Evolutionary conservation across 108 stramenopile species (phyloP).

Genomic region (Epithemia pelagica): DNA sequence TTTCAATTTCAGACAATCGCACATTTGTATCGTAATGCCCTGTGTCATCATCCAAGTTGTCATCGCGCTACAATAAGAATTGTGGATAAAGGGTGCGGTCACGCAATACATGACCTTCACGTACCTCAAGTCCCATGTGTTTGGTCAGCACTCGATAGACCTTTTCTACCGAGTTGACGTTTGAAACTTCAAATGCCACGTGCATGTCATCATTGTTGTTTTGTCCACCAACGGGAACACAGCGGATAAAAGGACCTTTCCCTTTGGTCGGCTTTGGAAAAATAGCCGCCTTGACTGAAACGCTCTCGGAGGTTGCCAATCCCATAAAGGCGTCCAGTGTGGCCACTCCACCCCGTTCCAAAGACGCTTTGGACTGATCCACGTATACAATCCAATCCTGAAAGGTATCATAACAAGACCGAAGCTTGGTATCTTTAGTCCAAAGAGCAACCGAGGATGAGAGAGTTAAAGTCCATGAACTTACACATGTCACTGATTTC

Average conservation of each 20-base stretch:
- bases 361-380: conserved; percentile 53
- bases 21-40: conserved; percentile 39
- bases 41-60: background rate
- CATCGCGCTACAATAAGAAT: too few species aligned
- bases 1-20: conserved; percentile 69
- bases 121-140: conserved; percentile 57
- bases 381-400: conserved; percentile 70
- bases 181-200: conserved; percentile 37
- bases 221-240: conserved; percentile 24
- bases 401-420: background rate
- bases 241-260: conserved; percentile 60
- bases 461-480: too few species aligned
- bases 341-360: conserved; percentile 52
- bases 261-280: conserved; percentile 41
- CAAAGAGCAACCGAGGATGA: too few species aligned
- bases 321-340: conserved; percentile 64
- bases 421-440: too few species aligned
- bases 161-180: conserved; percentile 81
- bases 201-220: conserved; percentile 8
- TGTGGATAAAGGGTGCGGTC: too few species aligned
- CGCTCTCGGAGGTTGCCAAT: conserved; percentile 38
- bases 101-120: too few species aligned
- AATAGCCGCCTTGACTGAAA: conserved; percentile 47
- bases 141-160: conserved; percentile 69
- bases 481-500: too few species aligned